phyloP scores from a whole-genome alignment of 2,329 filamentous ascomycete species.

The Stachybotrys chlorohalonatus region DNA sequence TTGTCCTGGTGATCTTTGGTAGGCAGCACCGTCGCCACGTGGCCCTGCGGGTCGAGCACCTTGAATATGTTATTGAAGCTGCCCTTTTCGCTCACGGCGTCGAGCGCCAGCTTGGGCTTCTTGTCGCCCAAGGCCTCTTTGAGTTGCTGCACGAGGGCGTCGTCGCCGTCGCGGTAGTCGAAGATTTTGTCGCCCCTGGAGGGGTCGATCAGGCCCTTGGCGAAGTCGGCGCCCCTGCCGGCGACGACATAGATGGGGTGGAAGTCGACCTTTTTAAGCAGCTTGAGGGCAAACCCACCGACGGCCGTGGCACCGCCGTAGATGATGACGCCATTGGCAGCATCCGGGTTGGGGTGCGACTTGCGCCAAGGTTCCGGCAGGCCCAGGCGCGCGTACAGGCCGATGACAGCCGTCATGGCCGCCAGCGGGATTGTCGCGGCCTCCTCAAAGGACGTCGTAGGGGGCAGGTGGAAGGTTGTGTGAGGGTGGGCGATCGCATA shows the following conservation, averaged over 20 bases:
- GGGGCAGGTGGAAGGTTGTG: conserved; percentile 45
- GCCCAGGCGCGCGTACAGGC: conserved; percentile 34
- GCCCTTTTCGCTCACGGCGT: background rate
- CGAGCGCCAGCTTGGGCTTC: background rate
- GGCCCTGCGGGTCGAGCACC: background rate
- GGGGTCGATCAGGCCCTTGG: conserved; percentile 2
- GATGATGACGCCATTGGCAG: background rate
- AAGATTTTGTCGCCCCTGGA: background rate
- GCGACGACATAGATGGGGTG: background rate
- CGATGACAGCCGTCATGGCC: conserved; percentile 43
- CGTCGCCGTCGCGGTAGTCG: background rate
- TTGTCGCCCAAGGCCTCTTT: background rate
- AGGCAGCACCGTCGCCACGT: background rate
- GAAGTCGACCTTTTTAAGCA: background rate
- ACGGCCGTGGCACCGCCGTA: background rate
- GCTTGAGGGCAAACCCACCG: background rate
- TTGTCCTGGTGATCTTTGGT: background rate
- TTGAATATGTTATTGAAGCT: background rate
- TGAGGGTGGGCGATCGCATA: conserved; percentile 46
- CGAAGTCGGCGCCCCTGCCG: conserved; percentile 3
- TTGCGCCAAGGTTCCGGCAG: conserved; percentile 41
- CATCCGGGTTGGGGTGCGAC: conserved; percentile 2
- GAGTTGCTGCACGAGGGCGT: background rate
- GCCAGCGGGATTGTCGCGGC: conserved; percentile 48
- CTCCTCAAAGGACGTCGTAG: conserved; percentile 38